Conservation (phyloP, 225 moss, liverwort and hornwort genomes). For the Marchantia polymorpha region DNA sequence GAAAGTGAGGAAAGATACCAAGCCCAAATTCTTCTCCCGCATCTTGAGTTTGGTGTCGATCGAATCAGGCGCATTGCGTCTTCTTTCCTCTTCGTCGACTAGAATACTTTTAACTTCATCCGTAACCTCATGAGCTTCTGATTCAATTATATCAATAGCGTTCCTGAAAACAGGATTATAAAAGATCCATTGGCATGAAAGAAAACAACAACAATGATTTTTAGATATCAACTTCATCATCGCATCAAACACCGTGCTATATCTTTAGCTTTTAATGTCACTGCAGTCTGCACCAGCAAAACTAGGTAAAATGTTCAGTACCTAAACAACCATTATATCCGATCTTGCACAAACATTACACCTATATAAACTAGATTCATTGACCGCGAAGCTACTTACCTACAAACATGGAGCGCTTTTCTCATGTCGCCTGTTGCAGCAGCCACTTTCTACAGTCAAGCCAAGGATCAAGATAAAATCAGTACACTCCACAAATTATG, state of each 20-base stretch:
- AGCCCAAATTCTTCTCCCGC: constrained; percentile 7
- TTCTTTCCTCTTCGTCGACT: constrained; percentile 25
- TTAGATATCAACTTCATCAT: no score
- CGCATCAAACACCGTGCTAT: no score
- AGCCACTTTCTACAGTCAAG: constrained; percentile 67
- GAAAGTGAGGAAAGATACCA: constrained; percentile 3
- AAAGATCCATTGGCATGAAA: not conserved
- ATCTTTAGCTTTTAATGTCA: no score
- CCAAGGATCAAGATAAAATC: not conserved
- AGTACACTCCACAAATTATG: not conserved
- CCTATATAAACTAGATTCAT: not conserved
- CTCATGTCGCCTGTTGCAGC: constrained; percentile 97
- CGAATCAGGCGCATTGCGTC: constrained; percentile 23
- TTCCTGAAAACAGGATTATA: constrained; percentile 37
- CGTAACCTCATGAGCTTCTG: constrained; percentile 51
- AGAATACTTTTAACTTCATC: constrained; percentile 20
- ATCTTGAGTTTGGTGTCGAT: not conserved
- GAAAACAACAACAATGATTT: no score
- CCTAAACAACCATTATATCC: no score
- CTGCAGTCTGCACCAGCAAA: no score
- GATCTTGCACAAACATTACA: no score
- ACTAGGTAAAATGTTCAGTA: no score
- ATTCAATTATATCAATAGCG: constrained; percentile 66
- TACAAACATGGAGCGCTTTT: constrained; percentile 89
- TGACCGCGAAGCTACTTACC: constrained; percentile 34